Evolutionary conservation across 2,329 filamentous ascomycete genomes (phyloP).

Genomic region (Dichotomopilus funicola): DNA sequence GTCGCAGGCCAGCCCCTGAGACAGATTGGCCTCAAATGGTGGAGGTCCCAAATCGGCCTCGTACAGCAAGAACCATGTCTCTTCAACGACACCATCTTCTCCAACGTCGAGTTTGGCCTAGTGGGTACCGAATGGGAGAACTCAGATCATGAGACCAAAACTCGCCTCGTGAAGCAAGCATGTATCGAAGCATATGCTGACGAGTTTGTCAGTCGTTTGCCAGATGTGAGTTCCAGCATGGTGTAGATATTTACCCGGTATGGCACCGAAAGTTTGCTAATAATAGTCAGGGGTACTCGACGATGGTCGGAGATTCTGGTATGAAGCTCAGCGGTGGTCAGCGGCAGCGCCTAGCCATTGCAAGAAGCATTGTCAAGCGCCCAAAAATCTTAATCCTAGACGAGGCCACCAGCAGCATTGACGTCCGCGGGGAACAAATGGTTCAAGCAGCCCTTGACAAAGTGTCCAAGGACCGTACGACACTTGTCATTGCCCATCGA

Average conservation of each 20-base stretch:
- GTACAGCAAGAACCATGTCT: conserved; percentile 37
- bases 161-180: conserved; percentile 54
- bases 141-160: conserved; percentile 36
- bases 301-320: conserved; percentile 70
- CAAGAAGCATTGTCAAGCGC: conserved; percentile 26
- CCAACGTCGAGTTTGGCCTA: conserved; percentile 49
- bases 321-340: conserved; percentile 71
- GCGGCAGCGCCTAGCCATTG: conserved; percentile 67
- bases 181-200: conserved; percentile 63
- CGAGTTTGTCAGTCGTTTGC: conserved; percentile 60
- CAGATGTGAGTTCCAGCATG: conserved; percentile 35
- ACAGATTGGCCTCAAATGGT: conserved; percentile 57
- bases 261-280: not conserved
- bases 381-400: conserved; percentile 28
- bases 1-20: conserved; percentile 23
- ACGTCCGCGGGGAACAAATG: conserved; percentile 35
- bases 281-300: conserved; percentile 55
- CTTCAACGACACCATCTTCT: conserved; percentile 42
- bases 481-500: conserved; percentile 59
- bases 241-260: not conserved
- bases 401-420: conserved; percentile 41
- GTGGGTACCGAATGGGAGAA: conserved; percentile 36
- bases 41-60: conserved; percentile 40
- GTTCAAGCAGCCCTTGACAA: conserved; percentile 28
- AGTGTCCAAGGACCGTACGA: conserved; percentile 25